Conservation (phyloP, 1,284 basidiomycete species). For the Hymenochaete sp. region DNA sequence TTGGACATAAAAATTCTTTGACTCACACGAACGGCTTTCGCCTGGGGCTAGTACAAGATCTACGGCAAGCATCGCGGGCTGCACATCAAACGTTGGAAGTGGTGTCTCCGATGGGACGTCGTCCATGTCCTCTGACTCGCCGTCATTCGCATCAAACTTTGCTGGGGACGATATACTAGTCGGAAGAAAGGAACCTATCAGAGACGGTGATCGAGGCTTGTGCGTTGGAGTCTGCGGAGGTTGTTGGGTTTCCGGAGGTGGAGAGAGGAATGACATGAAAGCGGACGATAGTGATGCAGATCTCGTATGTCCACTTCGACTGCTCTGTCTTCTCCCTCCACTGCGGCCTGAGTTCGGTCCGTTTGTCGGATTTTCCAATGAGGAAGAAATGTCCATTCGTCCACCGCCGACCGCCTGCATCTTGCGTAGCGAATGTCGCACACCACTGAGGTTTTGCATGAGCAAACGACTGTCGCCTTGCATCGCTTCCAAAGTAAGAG, state of each 20-base stretch:
- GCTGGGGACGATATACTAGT: conserved; percentile 15
- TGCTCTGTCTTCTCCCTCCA: too few species aligned
- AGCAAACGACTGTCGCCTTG: conserved; percentile 18
- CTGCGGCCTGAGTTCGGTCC: neutral
- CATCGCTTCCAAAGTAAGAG: conserved; percentile 37
- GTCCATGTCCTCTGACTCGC: conserved; percentile 27
- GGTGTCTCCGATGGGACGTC: conserved; percentile 55
- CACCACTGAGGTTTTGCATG: conserved; percentile 9
- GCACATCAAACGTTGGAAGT: conserved; percentile 74
- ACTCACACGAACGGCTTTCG: conserved; percentile 74
- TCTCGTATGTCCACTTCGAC: conserved; percentile 36
- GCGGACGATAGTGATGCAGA: conserved; percentile 48
- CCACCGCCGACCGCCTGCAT: conserved; percentile 57
- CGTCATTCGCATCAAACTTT: conserved; percentile 9
- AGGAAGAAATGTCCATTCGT: conserved; percentile 63
- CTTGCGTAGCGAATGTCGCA: conserved; percentile 22
- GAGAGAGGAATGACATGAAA: conserved; percentile 46
- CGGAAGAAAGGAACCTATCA: conserved; percentile 13
- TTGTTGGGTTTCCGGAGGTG: conserved; percentile 23
- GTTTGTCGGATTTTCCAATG: conserved; percentile 25
- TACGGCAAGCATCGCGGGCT: conserved; percentile 77
- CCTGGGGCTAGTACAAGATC: conserved; percentile 73
- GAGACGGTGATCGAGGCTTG: conserved; percentile 13
- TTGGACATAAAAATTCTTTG: conserved; percentile 5
- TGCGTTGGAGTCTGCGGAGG: conserved; percentile 18